Evolutionary conservation across 768 basidiomycete genomes (phyloP).

Genomic region (Fistulinella prunicolor): DNA sequence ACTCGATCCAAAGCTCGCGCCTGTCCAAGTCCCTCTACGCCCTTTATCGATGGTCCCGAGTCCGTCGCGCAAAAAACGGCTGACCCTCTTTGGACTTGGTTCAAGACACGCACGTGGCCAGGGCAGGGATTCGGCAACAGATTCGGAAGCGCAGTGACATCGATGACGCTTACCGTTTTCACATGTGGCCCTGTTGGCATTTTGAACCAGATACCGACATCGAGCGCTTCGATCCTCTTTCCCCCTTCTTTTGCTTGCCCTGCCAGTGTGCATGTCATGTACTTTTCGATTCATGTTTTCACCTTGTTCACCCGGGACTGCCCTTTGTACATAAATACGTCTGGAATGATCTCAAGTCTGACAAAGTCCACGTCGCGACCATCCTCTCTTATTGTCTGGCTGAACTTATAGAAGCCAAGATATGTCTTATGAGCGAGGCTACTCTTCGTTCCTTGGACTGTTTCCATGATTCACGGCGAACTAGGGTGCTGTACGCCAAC

Average conservation of each 20-base stretch:
- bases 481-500: too few relatives aligned
- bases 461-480: too few relatives aligned
- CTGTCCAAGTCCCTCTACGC: constrained; percentile 31
- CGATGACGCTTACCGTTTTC: not conserved
- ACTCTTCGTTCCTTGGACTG: too few relatives aligned
- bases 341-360: too few relatives aligned
- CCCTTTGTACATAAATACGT: not conserved
- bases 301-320: not conserved
- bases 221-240: not conserved
- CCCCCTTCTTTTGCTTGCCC: not conserved
- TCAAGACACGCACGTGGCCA: constrained; percentile 4
- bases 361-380: too few relatives aligned
- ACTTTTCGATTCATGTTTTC: constrained; percentile 17
- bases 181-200: not conserved
- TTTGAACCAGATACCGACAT: not conserved
- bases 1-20: constrained; percentile 32
- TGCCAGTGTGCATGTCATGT: constrained; percentile 3
- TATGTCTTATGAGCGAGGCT: too few relatives aligned
- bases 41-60: constrained; percentile 25
- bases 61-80: constrained; percentile 15
- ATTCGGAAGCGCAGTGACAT: constrained; percentile 3
- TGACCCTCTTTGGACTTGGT: constrained; percentile 23
- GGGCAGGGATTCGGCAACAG: not conserved
- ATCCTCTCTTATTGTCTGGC: too few relatives aligned
- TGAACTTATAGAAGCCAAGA: too few relatives aligned